Evolutionary conservation across 2,329 filamentous ascomycete species (phyloP), one percentile per base, ranked within the genome.

Genomic region (Calonectria ilicicola): DNA sequence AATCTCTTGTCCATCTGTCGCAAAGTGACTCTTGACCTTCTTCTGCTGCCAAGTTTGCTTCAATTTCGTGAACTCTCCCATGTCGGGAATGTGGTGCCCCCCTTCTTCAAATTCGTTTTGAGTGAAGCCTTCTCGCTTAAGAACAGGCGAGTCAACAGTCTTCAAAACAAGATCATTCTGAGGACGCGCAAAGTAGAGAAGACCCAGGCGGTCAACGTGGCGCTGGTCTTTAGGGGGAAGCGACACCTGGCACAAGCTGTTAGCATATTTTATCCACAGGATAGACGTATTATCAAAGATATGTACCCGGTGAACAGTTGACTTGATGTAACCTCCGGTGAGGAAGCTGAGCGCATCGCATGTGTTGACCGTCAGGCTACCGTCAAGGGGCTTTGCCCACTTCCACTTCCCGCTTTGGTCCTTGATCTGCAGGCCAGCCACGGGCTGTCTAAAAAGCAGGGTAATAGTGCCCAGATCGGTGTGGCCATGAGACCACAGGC

Each of bases 401-500:
- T 87, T 89, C 88, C 88, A 90, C 3, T 86, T 71, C 1, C 84
- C 84, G 0, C 85, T 81, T n/a, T 85, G 85, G 21, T 88, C 86
- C 29, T 77, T 79, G 60, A 91, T 89, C 75, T 92, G 90, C 1
- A 91, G 83, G 0, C 87, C 89, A 0, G 89, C 88, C 1, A 91
- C 87, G 0, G 90, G 90, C 72, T 91, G 90, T 0, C 89, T 84
- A 83, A 92, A 91, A 0, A 91, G 84, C 3, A 91, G 81, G 0
- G 90, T 91, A 0, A 91, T 83, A 0, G 87, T 88, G 0, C 89
- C 89, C 0, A 91, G 81, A 72, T 92, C 90, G 0, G 89, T 91
- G 75, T 91, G 89, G 0, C 89, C 89, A 0, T 82, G 82, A 0
- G 84, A 83, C 74, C 87, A 88, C 0, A 89, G 81, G 0, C 80